phyloP scores from a whole-genome alignment of 2,329 filamentous ascomycete species.

The Juglanconis juglandina region DNA sequence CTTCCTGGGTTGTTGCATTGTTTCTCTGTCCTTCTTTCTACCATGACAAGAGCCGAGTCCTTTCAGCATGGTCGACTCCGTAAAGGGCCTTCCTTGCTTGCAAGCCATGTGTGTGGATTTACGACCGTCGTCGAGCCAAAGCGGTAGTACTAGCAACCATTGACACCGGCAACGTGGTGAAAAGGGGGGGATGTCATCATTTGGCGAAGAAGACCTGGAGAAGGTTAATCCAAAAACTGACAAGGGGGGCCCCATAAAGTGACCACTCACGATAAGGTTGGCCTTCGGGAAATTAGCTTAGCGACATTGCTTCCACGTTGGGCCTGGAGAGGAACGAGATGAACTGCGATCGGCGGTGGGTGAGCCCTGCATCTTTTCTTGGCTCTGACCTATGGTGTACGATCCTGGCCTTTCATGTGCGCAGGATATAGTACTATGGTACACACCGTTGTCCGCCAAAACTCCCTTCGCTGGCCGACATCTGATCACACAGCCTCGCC shows the following conservation, averaged over 20 bases:
- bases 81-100: background rate
- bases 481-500: background rate
- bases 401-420: background rate
- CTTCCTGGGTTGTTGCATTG: background rate
- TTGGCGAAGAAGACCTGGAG: background rate
- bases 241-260: background rate
- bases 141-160: background rate
- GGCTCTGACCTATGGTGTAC: background rate
- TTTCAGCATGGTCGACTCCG: background rate
- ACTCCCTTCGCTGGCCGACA: background rate
- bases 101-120: background rate
- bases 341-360: background rate
- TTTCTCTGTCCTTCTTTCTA: background rate
- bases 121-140: background rate
- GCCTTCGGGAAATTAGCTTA: conserved; percentile 8
- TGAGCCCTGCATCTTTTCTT: background rate
- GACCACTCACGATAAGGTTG: conserved; percentile 11
- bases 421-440: background rate
- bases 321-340: background rate
- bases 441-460: background rate
- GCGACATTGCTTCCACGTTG: conserved; percentile 3
- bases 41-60: background rate
- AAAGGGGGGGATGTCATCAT: background rate
- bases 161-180: background rate
- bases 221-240: background rate